Evolutionary conservation across 2,329 filamentous ascomycete species (phyloP).

Genomic region (Pyrenophora tritici-repentis): DNA sequence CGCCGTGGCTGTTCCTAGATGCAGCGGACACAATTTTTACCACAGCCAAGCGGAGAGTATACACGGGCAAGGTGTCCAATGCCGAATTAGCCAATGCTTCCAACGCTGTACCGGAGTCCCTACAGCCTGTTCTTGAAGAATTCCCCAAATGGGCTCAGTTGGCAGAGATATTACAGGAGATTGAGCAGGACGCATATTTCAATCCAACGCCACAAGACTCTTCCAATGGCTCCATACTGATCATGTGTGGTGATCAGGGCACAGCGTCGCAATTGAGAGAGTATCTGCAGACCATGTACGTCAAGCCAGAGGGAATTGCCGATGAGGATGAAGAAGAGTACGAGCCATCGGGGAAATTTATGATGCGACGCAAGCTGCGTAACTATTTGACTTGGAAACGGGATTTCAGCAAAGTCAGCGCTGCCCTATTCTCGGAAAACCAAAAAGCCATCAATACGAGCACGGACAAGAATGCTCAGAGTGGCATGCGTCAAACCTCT

Average conservation of each 20-base stretch:
- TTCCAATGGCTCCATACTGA: conserved; percentile 87
- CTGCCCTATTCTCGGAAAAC: conserved; percentile 76
- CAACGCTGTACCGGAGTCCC: conserved; percentile 60
- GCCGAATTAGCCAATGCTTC: conserved; percentile 56
- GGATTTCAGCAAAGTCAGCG: conserved; percentile 84
- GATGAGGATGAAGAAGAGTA: conserved; percentile 54
- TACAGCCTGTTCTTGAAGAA: conserved; percentile 86
- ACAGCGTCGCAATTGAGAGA: conserved; percentile 89
- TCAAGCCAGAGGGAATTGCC: conserved; percentile 58
- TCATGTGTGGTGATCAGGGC: conserved; percentile 90
- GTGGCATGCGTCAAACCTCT: conserved; percentile 52
- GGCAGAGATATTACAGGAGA: conserved; percentile 89
- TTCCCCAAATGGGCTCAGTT: conserved; percentile 91
- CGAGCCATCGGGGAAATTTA: conserved; percentile 73
- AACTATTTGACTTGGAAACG: conserved; percentile 90
- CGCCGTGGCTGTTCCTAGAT: conserved; percentile 95
- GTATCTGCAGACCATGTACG: conserved; percentile 88
- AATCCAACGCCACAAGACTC: conserved; percentile 77
- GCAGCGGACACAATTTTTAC: conserved; percentile 94
- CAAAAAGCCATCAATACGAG: conserved; percentile 74
- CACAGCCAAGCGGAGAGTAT: conserved; percentile 85
- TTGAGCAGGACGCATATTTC: conserved; percentile 87
- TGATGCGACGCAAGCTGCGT: conserved; percentile 87
- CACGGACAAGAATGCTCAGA: conserved; percentile 59
- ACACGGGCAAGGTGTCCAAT: conserved; percentile 71